Conservation (phyloP, 78 protist species). For the Dictyostelium intermedium region DNA sequence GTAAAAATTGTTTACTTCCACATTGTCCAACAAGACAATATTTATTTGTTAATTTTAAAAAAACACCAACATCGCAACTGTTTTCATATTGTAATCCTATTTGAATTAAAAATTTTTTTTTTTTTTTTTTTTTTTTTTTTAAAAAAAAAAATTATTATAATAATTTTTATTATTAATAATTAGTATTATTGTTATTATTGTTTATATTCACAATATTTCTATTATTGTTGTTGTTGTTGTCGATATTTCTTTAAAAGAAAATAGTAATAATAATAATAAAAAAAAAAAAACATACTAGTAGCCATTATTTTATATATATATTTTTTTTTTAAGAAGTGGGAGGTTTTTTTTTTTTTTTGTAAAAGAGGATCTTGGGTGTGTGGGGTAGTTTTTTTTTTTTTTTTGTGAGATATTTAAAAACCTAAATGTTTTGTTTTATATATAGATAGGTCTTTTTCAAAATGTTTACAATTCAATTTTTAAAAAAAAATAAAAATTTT, state of each 20-base stretch:
- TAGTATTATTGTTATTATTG: no score
- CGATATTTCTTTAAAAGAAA: no score
- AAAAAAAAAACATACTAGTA: neutral
- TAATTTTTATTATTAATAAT: no score
- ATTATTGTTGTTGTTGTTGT: no score
- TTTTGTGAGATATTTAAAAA: neutral
- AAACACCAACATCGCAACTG: slow-evolving; percentile 98
- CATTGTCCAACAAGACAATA: slow-evolving; percentile 97
- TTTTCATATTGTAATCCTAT: slow-evolving; percentile 95
- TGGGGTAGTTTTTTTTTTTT: neutral
- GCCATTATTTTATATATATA: neutral
- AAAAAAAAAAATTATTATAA: no score
- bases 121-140: no score
- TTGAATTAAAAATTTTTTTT: neutral
- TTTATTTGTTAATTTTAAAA: slow-evolving; percentile 97
- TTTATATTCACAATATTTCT: no score
- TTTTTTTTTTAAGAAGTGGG: neutral
- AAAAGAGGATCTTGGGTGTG: neutral
- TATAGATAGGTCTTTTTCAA: neutral
- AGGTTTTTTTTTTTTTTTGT: neutral
- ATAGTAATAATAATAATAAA: no score
- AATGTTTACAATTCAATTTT: neutral
- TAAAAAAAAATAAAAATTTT: no score
- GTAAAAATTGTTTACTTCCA: slow-evolving; percentile 95
- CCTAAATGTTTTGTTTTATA: neutral